Evolutionary conservation across 768 basidiomycete species (phyloP), one percentile per base, ranked within the genome.

Genomic region (Boletellus emodensis): DNA sequence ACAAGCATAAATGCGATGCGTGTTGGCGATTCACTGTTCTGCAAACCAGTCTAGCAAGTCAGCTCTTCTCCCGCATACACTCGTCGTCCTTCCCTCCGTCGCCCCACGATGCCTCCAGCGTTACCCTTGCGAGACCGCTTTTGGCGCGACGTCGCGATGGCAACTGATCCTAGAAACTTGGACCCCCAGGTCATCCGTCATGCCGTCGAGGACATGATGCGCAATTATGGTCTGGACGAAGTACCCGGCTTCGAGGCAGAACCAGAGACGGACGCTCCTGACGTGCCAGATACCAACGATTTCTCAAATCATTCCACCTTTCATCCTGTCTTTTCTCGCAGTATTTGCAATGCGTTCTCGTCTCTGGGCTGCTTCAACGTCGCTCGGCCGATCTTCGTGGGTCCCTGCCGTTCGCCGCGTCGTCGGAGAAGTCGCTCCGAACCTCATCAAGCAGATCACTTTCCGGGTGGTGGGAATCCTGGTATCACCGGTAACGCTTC

Each of bases 81-180:
- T 18, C 48, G 34, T 36, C 51, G 5, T 42, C 41, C 1, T 48
- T 49, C 32, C 22, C 17, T 28, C 34, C 32, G 34, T 17, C n/a
- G 11, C n/a, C 15, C 36, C 5, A 24, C 36, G 6, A 64, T 65
- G 63, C 17, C 57, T 36, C 22, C 46, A 7, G 53, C 49, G 28
- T 3, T 5, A 40, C 30, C 59, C 6, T 20, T 64, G 20, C 60
- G 47, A 6, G 59, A 61, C n/a, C 61, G 57, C 33, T 65, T 61
- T 30, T 65, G 63, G 63, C 55, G 54, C 44, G 57, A 65, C 26
- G 53, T 63, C 9, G 55, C 57, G 10, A 45, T 45, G 5, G 59
- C 39, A 10, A 38, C 42, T 11, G 54, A 49, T 4, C 57, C 52
- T 3, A 30, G 45, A 14, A 32, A 34, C 22, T 7, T 49, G 17